phyloP scores from a whole-genome alignment of 1,284 basidiomycete species.

The Taiwanofungus camphoratus region DNA sequence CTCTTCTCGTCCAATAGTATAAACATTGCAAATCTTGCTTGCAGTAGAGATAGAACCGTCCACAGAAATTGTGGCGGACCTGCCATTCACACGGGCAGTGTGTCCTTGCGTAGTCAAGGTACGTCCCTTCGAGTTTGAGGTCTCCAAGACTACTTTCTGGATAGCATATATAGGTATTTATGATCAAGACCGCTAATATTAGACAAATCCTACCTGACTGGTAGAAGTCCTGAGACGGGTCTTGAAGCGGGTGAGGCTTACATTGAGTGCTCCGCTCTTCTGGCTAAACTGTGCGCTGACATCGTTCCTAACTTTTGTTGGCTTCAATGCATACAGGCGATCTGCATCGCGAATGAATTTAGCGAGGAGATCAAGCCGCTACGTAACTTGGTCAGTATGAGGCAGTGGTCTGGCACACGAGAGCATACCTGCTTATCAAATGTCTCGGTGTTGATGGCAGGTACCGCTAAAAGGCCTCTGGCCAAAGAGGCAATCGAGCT shows the following conservation, averaged over 20 bases:
- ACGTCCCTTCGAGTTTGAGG: not conserved
- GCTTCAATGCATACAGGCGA: slow-evolving; percentile 20
- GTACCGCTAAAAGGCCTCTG: not conserved
- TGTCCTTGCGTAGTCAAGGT: slow-evolving; percentile 4
- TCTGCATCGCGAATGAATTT: slow-evolving; percentile 18
- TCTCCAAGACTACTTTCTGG: slow-evolving; percentile 5
- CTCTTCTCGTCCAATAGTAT: slow-evolving; percentile 18
- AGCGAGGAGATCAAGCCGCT: slow-evolving; percentile 15
- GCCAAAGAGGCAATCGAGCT: not conserved
- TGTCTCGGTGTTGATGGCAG: slow-evolving; percentile 4
- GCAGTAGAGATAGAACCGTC: slow-evolving; percentile 1
- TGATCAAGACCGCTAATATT: not conserved
- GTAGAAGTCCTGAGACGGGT: slow-evolving; percentile 13
- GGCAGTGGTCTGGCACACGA: not conserved
- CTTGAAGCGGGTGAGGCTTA: slow-evolving; percentile 20
- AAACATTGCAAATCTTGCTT: slow-evolving; percentile 10
- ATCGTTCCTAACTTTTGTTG: slow-evolving; percentile 23
- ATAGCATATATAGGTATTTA: not conserved
- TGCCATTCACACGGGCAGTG: slow-evolving; percentile 8
- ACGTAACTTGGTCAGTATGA: not conserved
- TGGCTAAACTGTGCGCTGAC: slow-evolving; percentile 9
- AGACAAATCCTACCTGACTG: slow-evolving; percentile 15
- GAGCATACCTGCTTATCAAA: slow-evolving; percentile 4
- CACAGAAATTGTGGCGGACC: slow-evolving; percentile 10
- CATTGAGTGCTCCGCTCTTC: slow-evolving; percentile 10